These are phyloP conservation scores for Erythrophleum fordii DNA, from an alignment of 306 rosid genomes.

Conservation along the genomic window DNA sequence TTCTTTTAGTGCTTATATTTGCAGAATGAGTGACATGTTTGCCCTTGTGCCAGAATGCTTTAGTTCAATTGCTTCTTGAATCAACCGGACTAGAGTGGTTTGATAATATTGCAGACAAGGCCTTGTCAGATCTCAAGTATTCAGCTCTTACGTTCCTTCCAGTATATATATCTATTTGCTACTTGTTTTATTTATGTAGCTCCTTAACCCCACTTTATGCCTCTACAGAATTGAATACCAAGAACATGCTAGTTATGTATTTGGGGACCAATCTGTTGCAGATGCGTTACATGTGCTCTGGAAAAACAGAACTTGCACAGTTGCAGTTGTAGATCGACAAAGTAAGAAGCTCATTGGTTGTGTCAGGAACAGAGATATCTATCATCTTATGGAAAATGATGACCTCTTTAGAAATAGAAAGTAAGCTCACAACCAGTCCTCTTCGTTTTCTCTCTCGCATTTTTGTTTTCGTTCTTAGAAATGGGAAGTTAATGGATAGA, in stretches of 20 bases:
- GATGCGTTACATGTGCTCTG: constrained; percentile 57
- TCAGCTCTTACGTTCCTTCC: constrained; percentile 16
- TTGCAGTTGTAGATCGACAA: constrained; percentile 54
- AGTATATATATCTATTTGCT: not conserved
- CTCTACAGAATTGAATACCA: constrained; percentile 55
- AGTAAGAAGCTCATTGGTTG: constrained; percentile 60
- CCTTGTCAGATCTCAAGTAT: constrained; percentile 58
- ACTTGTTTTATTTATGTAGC: constrained; percentile 6
- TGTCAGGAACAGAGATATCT: constrained; percentile 56
- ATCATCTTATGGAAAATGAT: constrained; percentile 54
- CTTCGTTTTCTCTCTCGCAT: not conserved
- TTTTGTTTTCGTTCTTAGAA: not conserved
- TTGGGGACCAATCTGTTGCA: constrained; percentile 58
- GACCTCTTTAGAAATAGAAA: constrained; percentile 46
- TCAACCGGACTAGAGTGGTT: constrained; percentile 72
- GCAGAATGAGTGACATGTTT: constrained; percentile 23
- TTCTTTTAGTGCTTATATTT: not conserved
- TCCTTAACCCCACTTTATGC: constrained; percentile 23
- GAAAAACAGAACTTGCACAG: constrained; percentile 48
- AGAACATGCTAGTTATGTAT: constrained; percentile 56
- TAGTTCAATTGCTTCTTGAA: constrained; percentile 63
- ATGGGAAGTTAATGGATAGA: not conserved
- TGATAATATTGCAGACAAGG: constrained; percentile 59
- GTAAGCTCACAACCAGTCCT: constrained; percentile 40
- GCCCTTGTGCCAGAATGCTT: constrained; percentile 55